Percentiles rank a stretch among this genome's conserved stretches.
phyloP scores from a whole-genome alignment of 2,329 filamentous ascomycete species.

The Amylocarpus encephaloides region DNA sequence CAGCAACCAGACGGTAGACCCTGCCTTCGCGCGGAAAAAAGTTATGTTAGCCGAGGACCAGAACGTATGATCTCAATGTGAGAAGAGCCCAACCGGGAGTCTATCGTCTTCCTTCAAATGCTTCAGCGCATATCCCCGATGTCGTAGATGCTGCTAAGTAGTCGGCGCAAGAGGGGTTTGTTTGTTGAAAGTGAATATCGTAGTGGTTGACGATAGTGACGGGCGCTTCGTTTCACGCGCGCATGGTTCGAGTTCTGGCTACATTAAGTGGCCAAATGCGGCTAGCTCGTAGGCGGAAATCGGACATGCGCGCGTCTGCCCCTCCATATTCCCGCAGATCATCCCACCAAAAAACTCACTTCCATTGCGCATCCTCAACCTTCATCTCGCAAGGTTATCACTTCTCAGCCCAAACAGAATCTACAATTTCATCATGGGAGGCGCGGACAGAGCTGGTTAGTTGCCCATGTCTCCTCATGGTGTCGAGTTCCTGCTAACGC shows the following conservation, averaged over 20 bases:
- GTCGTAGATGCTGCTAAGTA: neutral
- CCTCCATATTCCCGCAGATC: constrained; percentile 14
- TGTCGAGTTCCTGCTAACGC: constrained; percentile 8
- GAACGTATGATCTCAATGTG: constrained; percentile 30
- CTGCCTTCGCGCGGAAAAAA: constrained; percentile 28
- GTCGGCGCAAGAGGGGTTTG: neutral
- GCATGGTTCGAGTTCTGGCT: neutral
- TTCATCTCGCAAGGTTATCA: neutral
- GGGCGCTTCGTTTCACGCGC: neutral
- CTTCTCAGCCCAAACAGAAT: neutral
- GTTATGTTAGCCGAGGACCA: constrained; percentile 34
- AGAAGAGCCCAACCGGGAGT: constrained; percentile 35
- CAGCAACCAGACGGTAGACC: constrained; percentile 26
- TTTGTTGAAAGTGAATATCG: neutral
- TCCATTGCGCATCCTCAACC: neutral
- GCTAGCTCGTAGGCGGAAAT: neutral
- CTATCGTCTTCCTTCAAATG: constrained; percentile 30
- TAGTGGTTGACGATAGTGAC: neutral
- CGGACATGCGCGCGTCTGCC: constrained; percentile 6
- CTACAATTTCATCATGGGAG: constrained; percentile 56
- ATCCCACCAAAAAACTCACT: constrained; percentile 7
- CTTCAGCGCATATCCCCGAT: constrained; percentile 28
- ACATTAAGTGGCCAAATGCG: neutral
- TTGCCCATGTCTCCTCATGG: constrained; percentile 1
- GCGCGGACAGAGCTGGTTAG: constrained; percentile 59